Percentiles rank a stretch among this genome's conserved stretches.
Evolutionary conservation across 768 basidiomycete species (phyloP).

Genomic region (Macrolepiota dolichaula): DNA sequence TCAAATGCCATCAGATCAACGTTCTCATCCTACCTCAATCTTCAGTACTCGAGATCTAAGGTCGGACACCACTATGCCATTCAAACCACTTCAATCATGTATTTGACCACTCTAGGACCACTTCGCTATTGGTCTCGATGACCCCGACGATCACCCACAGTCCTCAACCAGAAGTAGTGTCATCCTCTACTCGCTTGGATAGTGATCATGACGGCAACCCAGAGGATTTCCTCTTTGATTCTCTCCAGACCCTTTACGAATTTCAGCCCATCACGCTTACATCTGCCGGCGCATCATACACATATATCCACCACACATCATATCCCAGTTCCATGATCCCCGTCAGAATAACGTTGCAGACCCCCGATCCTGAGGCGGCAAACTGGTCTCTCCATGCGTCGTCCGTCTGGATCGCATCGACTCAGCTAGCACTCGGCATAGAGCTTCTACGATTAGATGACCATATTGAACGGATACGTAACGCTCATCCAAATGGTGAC

Average conservation of each 20-base stretch:
- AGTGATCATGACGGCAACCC: conserved; percentile 28
- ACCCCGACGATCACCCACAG: background rate
- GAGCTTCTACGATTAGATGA: conserved; percentile 38
- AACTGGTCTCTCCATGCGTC: conserved; percentile 81
- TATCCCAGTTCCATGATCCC: conserved; percentile 13
- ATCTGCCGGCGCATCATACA: conserved; percentile 50
- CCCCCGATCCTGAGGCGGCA: conserved; percentile 61
- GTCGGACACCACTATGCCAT: background rate
- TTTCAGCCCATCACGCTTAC: conserved; percentile 59
- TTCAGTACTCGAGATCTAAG: background rate
- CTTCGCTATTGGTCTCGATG: background rate
- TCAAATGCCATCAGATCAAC: no score
- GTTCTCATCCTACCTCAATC: no score
- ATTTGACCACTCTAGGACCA: background rate
- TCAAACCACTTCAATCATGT: background rate
- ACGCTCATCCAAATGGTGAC: background rate
- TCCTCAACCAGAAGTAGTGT: background rate
- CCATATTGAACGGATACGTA: conserved; percentile 8
- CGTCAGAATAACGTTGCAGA: conserved; percentile 40
- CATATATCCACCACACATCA: conserved; percentile 27
- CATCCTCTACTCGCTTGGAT: no score
- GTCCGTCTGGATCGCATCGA: conserved; percentile 69
- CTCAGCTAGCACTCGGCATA: conserved; percentile 66
- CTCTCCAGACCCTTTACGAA: conserved; percentile 61
- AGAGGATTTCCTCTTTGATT: conserved; percentile 67